These are phyloP conservation scores for Podospora australis DNA, from an alignment of 495 filamentous ascomycete species.

Conservation along the genomic window DNA sequence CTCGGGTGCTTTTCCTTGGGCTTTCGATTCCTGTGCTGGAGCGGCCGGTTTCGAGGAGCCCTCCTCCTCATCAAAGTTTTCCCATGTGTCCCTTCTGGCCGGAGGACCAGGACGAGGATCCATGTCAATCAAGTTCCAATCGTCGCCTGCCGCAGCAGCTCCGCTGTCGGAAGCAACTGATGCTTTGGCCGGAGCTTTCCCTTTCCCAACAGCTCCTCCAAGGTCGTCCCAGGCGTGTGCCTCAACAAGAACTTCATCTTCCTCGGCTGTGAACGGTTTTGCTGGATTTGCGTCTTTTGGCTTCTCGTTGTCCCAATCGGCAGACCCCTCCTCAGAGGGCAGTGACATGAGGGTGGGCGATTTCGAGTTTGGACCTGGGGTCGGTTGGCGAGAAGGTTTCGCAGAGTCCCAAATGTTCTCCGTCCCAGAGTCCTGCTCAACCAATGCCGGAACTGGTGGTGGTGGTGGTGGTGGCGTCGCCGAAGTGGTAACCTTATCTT, in stretches of 20 bases:
- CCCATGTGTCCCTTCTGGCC: constrained; percentile 34
- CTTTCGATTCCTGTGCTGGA: constrained; percentile 5
- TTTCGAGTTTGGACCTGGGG: constrained; percentile 19
- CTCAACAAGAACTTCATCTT: constrained; percentile 30
- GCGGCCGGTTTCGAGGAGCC: constrained; percentile 14
- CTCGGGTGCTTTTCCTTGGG: constrained; percentile 22
- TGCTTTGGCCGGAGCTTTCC: constrained; percentile 22
- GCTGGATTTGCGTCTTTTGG: constrained; percentile 2
- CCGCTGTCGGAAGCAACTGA: constrained; percentile 11
- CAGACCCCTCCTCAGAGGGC: constrained; percentile 24
- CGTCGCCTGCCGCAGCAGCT: constrained; percentile 28
- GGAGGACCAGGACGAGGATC: constrained; percentile 29
- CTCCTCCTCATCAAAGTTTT: constrained; percentile 31
- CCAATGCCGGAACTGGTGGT: constrained; percentile 16
- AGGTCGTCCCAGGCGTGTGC: constrained; percentile 41
- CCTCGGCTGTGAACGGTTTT: constrained; percentile 15
- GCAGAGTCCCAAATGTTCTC: constrained; percentile 32
- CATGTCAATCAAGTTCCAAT: constrained; percentile 45
- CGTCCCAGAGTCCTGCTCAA: constrained; percentile 25
- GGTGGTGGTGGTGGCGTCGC: constrained; percentile 6
- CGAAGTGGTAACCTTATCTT: constrained; percentile 10
- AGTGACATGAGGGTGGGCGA: constrained; percentile 25
- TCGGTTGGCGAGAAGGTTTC: constrained; percentile 25
- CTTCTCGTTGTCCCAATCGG: constrained; percentile 31
- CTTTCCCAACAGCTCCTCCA: constrained; percentile 25